Evolutionary conservation across 2,329 filamentous ascomycete species (phyloP).

Genomic region (Fusarium zealandicum): DNA sequence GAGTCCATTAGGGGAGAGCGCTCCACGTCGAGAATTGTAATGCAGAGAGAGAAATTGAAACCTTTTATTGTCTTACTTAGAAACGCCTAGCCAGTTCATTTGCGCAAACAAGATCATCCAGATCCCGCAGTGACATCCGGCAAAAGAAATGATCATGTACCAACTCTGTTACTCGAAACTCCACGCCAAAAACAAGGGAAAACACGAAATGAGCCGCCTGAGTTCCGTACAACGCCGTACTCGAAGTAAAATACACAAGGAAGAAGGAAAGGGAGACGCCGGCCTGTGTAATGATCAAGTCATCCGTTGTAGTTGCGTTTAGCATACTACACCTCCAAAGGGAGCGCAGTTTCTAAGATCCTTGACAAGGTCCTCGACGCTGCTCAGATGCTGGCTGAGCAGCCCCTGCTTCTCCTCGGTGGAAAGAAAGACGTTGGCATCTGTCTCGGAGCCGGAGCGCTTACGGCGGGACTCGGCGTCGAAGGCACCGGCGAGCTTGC

Average conservation of each 20-base stretch:
- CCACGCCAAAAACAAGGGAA: slow-evolving; percentile 30
- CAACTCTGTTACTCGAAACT: slow-evolving; percentile 35
- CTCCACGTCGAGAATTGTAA: slow-evolving; percentile 14
- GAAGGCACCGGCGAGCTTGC: slow-evolving; percentile 69
- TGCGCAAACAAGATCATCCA: slow-evolving; percentile 33
- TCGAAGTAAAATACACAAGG: background rate
- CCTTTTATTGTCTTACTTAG: slow-evolving; percentile 33
- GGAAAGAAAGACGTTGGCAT: slow-evolving; percentile 57
- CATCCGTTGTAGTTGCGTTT: background rate
- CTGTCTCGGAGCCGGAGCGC: slow-evolving; percentile 46
- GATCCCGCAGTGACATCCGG: slow-evolving; percentile 28
- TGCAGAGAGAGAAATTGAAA: slow-evolving; percentile 7
- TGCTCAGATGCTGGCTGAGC: slow-evolving; percentile 78
- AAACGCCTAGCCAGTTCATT: slow-evolving; percentile 42
- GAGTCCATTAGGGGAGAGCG: slow-evolving; percentile 23
- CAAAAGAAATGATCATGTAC: slow-evolving; percentile 34
- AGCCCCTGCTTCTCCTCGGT: slow-evolving; percentile 85
- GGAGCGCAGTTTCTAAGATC: slow-evolving; percentile 82
- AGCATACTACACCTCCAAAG: slow-evolving; percentile 69
- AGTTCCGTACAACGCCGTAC: slow-evolving; percentile 29
- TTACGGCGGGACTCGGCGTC: slow-evolving; percentile 44
- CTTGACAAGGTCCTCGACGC: slow-evolving; percentile 83
- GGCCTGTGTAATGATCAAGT: background rate
- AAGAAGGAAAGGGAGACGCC: background rate
- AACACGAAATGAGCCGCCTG: slow-evolving; percentile 22